Evolutionary conservation across 2,329 filamentous ascomycete genomes (phyloP).

Genomic region (Pyrenochaeta sp.): DNA sequence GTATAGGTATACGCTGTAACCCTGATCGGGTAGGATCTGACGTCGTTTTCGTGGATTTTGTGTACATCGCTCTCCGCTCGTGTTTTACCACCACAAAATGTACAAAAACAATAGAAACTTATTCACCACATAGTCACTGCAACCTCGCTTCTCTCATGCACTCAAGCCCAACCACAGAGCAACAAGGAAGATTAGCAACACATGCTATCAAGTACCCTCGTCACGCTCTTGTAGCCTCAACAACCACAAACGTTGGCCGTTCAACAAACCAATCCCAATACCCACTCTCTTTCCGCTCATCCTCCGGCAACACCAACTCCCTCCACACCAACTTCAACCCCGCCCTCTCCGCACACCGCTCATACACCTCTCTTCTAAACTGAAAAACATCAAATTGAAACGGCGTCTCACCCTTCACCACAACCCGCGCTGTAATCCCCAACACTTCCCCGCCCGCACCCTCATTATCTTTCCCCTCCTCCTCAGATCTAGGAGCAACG

Average conservation of each 20-base stretch:
- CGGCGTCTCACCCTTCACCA: conserved; percentile 19
- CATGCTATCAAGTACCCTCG: background rate
- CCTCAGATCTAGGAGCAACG: conserved; percentile 18
- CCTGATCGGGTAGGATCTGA: background rate
- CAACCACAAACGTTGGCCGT: conserved; percentile 33
- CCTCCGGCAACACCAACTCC: conserved; percentile 32
- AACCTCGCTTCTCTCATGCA: no score
- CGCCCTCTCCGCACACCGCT: conserved; percentile 32
- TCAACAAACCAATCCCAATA: conserved; percentile 35
- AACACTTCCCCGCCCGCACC: conserved; percentile 4
- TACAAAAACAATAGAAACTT: conserved; percentile 3
- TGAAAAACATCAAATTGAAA: conserved; percentile 40
- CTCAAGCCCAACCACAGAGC: background rate
- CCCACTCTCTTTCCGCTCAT: conserved; percentile 29
- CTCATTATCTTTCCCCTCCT: background rate
- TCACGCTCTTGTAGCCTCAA: conserved; percentile 26
- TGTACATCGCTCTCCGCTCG: conserved; percentile 4
- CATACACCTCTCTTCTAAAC: conserved; percentile 36
- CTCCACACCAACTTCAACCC: conserved; percentile 33
- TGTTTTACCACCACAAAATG: background rate
- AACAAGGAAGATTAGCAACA: no score
- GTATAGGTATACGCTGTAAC: background rate
- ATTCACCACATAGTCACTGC: background rate
- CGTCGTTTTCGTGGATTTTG: background rate
- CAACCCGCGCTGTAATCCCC: conserved; percentile 34